These are phyloP conservation scores for Garcia nutans DNA, from an alignment of 345 rosid species.

Conservation along the genomic window DNA sequence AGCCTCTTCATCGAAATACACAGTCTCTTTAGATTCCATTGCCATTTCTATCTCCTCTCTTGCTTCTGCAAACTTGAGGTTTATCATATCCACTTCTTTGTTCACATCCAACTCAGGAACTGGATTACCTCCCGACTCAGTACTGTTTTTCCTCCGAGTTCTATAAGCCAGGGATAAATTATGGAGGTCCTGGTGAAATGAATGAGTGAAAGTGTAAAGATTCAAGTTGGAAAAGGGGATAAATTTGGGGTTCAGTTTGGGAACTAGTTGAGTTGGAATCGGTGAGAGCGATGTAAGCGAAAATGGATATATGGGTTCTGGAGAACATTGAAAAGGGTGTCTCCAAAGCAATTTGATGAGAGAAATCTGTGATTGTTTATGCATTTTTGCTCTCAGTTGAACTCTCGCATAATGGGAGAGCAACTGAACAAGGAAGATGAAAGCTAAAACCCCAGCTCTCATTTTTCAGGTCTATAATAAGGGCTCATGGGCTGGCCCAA, in stretches of 20 bases:
- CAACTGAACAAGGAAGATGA: not conserved
- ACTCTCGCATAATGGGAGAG: not conserved
- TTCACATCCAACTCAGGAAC: constrained; percentile 46
- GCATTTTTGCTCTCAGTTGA: constrained; percentile 28
- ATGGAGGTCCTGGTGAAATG: constrained; percentile 10
- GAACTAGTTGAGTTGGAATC: constrained; percentile 16
- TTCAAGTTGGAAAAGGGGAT: constrained; percentile 13
- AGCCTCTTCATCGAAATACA: constrained; percentile 89
- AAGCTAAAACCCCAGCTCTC: not conserved
- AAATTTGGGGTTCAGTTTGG: constrained; percentile 15
- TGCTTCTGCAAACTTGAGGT: constrained; percentile 96
- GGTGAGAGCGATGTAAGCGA: constrained; percentile 6
- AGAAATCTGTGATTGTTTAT: constrained; percentile 33
- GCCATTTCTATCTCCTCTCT: constrained; percentile 98
- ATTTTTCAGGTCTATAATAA: not conserved
- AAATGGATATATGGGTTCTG: constrained; percentile 24
- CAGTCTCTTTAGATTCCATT: constrained; percentile 93
- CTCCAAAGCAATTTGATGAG: constrained; percentile 36
- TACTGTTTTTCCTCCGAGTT: constrained; percentile 33
- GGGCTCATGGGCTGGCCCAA: constrained; percentile 3
- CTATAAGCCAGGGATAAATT: not conserved
- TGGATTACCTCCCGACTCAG: constrained; percentile 34
- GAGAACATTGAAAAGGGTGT: constrained; percentile 25
- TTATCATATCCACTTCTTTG: constrained; percentile 74
- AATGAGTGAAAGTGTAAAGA: constrained; percentile 2